These are phyloP conservation scores for Alternaria novae-zelandiae DNA, from an alignment of 2,329 filamentous ascomycete genomes.

Conservation along the genomic window DNA sequence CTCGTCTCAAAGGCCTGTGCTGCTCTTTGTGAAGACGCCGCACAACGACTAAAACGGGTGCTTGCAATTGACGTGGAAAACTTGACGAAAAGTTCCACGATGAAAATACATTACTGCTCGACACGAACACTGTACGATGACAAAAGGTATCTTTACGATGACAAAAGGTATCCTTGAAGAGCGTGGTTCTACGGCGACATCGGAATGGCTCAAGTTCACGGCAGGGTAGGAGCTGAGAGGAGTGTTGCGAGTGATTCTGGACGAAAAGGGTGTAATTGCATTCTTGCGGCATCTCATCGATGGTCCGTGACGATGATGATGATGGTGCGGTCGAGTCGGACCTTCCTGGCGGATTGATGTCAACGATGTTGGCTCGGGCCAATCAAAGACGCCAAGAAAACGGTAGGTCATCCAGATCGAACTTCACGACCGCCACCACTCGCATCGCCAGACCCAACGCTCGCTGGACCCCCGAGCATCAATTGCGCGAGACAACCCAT, in stretches of 20 bases:
- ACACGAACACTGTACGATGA: neutral
- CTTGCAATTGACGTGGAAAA: neutral
- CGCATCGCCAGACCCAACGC: conserved; percentile 33
- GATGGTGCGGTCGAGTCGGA: conserved; percentile 3
- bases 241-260: neutral
- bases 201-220: too few species aligned
- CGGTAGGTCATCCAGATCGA: conserved; percentile 24
- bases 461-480: conserved; percentile 40
- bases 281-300: neutral
- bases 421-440: conserved; percentile 41
- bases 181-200: too few species aligned
- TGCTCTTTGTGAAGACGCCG: neutral
- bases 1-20: neutral
- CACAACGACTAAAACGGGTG: too few species aligned
- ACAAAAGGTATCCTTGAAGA: neutral
- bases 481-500: conserved; percentile 45
- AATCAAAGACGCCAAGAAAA: conserved; percentile 27
- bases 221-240: neutral
- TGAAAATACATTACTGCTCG: neutral
- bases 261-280: neutral
- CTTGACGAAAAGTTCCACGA: neutral
- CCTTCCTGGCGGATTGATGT: conserved; percentile 24
- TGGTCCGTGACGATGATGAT: neutral
- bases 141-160: neutral
- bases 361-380: conserved; percentile 23